Evolutionary conservation across 2,329 filamentous ascomycete genomes (phyloP).

Genomic region (Diplodia seriata): DNA sequence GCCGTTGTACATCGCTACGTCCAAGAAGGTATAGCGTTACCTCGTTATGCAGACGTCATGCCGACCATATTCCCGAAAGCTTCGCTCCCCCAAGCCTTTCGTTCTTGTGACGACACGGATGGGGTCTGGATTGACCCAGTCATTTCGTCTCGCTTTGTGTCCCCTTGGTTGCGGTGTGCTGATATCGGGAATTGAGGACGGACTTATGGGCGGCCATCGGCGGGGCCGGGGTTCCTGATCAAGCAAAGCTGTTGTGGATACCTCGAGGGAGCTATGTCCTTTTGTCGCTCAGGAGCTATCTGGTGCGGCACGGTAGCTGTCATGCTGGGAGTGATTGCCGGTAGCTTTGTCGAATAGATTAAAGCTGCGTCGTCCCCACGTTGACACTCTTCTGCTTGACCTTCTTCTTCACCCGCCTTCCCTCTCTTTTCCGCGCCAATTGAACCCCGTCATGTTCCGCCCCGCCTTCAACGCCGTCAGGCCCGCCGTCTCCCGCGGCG

Average conservation of each 20-base stretch:
- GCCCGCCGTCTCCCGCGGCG: slow-evolving; percentile 5
- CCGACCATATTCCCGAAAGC: not conserved
- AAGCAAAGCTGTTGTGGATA: slow-evolving; percentile 6
- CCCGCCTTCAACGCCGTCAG: slow-evolving; percentile 11
- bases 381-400: not conserved
- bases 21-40: not conserved
- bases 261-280: slow-evolving; percentile 15
- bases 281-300: not conserved
- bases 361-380: not conserved
- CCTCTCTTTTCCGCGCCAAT: not conserved
- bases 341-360: not conserved
- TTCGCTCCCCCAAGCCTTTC: not conserved
- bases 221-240: not conserved
- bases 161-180: slow-evolving; percentile 12
- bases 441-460: slow-evolving; percentile 2
- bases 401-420: not conserved
- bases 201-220: not conserved
- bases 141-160: not conserved
- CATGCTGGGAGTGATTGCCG: not conserved
- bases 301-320: not conserved
- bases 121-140: not conserved
- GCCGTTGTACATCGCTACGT: not conserved
- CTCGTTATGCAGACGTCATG: not conserved
- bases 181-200: slow-evolving; percentile 6
- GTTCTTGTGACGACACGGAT: not conserved